Percentiles rank a stretch among this genome's conserved stretches.
Conservation (phyloP, 2,329 filamentous ascomycete genomes). For the Fusarium bulbicola region DNA sequence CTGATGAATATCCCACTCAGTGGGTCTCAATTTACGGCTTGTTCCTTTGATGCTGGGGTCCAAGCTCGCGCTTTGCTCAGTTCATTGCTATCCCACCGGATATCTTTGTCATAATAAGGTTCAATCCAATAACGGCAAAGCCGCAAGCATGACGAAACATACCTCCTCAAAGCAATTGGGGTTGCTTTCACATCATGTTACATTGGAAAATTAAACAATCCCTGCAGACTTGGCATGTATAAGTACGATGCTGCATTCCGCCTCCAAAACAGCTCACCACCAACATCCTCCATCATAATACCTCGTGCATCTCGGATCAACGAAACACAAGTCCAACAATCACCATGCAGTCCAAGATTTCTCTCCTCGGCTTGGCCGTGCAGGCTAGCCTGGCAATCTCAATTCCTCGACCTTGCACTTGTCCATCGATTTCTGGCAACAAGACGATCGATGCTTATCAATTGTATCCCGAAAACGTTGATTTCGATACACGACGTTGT, state of each 20-base stretch:
- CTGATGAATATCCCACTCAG: not conserved
- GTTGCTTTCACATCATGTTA: no score
- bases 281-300: no score
- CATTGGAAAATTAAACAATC: not conserved
- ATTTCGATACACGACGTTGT: constrained; percentile 18
- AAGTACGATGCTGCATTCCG: not conserved
- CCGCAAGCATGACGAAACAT: not conserved
- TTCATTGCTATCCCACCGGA: not conserved
- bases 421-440: not conserved
- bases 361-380: not conserved
- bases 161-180: not conserved
- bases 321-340: not conserved
- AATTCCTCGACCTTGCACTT: not conserved
- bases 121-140: not conserved
- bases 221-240: not conserved
- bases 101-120: not conserved
- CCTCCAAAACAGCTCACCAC: not conserved
- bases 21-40: not conserved
- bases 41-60: not conserved
- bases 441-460: not conserved
- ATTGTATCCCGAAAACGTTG: constrained; percentile 7
- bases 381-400: not conserved
- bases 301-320: not conserved
- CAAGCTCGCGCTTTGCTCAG: not conserved
- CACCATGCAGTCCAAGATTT: not conserved